Evolutionary conservation across 2,329 filamentous ascomycete species (phyloP), one percentile per base, ranked within the genome.

Genomic region (Atkinsonella texensis): DNA sequence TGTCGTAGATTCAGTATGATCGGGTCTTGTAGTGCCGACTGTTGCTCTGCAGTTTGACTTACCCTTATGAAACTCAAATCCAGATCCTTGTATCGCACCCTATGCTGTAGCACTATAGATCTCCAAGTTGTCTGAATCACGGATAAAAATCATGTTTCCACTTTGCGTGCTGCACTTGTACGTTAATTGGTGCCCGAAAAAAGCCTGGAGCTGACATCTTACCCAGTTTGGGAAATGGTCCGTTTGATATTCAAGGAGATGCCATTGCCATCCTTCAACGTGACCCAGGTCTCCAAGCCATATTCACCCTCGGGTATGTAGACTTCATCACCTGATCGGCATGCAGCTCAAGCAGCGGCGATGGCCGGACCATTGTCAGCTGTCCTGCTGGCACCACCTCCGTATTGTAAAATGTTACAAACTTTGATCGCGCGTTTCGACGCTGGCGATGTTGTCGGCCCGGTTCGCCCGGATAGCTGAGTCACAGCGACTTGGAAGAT

Each of bases 1-100:
- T 23, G 2, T 35, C 33, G 7, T 11, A 35, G 33, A 35, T 3
- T 35, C 33, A 35, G 33, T 7, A n/a, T n/a, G n/a, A 35, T 35
- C 33, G 33, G 2, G 20, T 23, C 20, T 35, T 13, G 33, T 13
- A 13, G 3, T 13, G 13, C 32, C 13, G 10, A 10, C 13, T 35
- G 33, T n/a, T 3, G 10, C 9, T 35, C 33, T 35, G 33, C 9
- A 35, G 10, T 11, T 11, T 18, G 23, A 28, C 46, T 12, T 40
- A 39, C 46, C 32, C 33, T 48, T 28, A 35, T 48, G 46, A 17
- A 31, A 48, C 15, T 48, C 46, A 12, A 39, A 48, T 1, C 46
- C 46, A 12, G 39, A 48, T 3, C 46, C 46, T n/a, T 48, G 46
- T 31, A 48, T 48, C 15, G 46, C 46, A 9, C 46, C 46, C 46